Evolutionary conservation across 768 basidiomycete genomes (phyloP).

Genomic region (Tricholoma hemisulphureum): DNA sequence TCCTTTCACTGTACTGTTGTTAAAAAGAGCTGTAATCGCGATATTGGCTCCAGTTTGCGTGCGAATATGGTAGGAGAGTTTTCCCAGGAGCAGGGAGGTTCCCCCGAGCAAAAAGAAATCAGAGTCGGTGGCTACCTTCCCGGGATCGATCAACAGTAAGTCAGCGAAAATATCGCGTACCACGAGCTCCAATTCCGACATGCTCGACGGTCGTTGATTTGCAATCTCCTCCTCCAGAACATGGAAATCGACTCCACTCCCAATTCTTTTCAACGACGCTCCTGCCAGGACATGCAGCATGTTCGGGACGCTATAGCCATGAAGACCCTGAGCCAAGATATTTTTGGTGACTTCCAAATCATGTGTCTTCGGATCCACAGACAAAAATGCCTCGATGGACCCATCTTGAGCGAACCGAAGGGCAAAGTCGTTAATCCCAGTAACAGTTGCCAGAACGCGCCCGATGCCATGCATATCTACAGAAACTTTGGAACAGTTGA

Average conservation of each 20-base stretch:
- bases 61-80: constrained; percentile 40
- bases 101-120: constrained; percentile 46
- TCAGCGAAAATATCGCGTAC: constrained; percentile 38
- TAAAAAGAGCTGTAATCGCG: constrained; percentile 39
- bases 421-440: constrained; percentile 34
- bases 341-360: constrained; percentile 24
- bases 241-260: constrained; percentile 33
- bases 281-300: constrained; percentile 29
- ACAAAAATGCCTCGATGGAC: constrained; percentile 39
- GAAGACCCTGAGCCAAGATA: constrained; percentile 28
- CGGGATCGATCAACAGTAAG: constrained; percentile 31
- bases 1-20: constrained; percentile 39
- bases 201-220: constrained; percentile 17
- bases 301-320: constrained; percentile 42
- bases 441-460: constrained; percentile 23
- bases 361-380: constrained; percentile 18
- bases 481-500: constrained; percentile 33
- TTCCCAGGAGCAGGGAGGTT: constrained; percentile 45
- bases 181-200: constrained; percentile 31
- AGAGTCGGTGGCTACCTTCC: constrained; percentile 29
- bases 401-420: constrained; percentile 33
- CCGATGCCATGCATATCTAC: constrained; percentile 29
- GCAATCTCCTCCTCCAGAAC: constrained; percentile 28
- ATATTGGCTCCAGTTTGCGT: constrained; percentile 37
- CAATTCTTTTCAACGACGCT: constrained; percentile 16